Evolutionary conservation across 2,329 filamentous ascomycete genomes (phyloP), one percentile per base, ranked within the genome.

Genomic region (Epichloe aotearoae): DNA sequence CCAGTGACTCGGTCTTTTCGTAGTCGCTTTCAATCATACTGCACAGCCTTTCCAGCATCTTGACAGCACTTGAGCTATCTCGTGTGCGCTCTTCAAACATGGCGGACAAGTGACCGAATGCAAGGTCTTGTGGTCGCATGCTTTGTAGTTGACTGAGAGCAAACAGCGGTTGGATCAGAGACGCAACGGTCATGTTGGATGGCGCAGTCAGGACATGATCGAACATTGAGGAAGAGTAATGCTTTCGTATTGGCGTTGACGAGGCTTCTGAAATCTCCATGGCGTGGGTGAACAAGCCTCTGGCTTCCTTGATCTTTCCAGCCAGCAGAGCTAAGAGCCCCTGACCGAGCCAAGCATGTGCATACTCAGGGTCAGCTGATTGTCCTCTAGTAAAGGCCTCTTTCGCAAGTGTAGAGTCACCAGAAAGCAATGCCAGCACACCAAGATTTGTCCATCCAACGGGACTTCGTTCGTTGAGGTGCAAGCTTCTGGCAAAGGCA

Each of bases 341-440:
- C 66, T 97, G 91, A 1, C 93, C 93, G 7, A 97, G 72, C 94
- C 93, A 98, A 15, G 90, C 91, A 61, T 91, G 82, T 0, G 89
- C 83, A 62, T 91, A 95, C 56, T 96, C 91, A 0, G 94, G 93
- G 63, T 98, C 94, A 4, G 86, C 87, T 1, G 90, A 95, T 65
- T 98, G 93, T 3, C 90, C 88, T 55, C 88, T 79, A 2, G 88
- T 89, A 64, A 96, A 97, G 0, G 88, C 84, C 57, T 90, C 82
- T 59, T 95, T 94, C 5, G 93, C 89, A n/a, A 96, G 75, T 60
- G 89, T 78, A 19, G 82, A 67, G 59, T 98, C 93, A 51, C 86
- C 85, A 56, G 95, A 86, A 4, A 95, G 67, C 15, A 97, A 73
- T 52, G 93, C 95, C 8, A 98, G 73, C 0, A 86, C 83, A 7